A percentile compares a stretch with the other conserved stretches of the same genome.
These are phyloP conservation scores for Tuber magnatum DNA, from an alignment of 495 filamentous ascomycete genomes.

Conservation along the genomic window DNA sequence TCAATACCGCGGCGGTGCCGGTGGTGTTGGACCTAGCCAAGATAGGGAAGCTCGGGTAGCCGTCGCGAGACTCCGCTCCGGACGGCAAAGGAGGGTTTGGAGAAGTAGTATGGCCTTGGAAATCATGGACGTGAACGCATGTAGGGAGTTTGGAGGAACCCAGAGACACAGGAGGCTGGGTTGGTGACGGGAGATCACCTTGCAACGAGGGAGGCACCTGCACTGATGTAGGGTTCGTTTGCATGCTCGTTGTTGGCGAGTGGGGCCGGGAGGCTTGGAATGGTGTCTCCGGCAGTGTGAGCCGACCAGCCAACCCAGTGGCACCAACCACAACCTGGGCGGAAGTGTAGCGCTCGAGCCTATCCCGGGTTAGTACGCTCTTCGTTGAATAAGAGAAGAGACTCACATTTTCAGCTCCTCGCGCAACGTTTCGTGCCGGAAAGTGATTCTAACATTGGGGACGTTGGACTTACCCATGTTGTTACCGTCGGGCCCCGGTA, in stretches of 20 bases:
- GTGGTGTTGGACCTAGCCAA: slow-evolving; percentile 24
- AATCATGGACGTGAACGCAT: slow-evolving; percentile 22
- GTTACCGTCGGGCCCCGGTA: slow-evolving; percentile 72
- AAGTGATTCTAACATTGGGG: slow-evolving; percentile 82
- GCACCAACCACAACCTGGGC: background rate
- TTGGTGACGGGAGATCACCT: slow-evolving; percentile 20
- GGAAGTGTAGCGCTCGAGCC: slow-evolving; percentile 49
- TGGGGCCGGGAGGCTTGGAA: slow-evolving; percentile 21
- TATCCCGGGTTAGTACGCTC: slow-evolving; percentile 28
- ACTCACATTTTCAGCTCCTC: slow-evolving; percentile 77
- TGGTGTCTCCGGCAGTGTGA: slow-evolving; percentile 20
- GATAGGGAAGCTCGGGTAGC: slow-evolving; percentile 6
- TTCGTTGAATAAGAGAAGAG: background rate
- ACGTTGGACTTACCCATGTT: slow-evolving; percentile 93
- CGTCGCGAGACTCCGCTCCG: background rate
- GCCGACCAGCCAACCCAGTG: slow-evolving; percentile 18
- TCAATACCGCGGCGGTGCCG: slow-evolving; percentile 20
- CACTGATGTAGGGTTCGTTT: slow-evolving; percentile 36
- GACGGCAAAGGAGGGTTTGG: background rate
- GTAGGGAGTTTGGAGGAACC: slow-evolving; percentile 27
- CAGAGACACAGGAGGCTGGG: slow-evolving; percentile 29
- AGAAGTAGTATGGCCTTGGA: slow-evolving; percentile 6
- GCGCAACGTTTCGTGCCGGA: slow-evolving; percentile 71
- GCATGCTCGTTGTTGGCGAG: slow-evolving; percentile 34
- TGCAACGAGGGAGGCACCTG: slow-evolving; percentile 13